Evolutionary conservation across 805 yeast species (phyloP), one percentile per base, ranked within the genome.

Genomic region (Wickerhamiella sergipiensis): DNA sequence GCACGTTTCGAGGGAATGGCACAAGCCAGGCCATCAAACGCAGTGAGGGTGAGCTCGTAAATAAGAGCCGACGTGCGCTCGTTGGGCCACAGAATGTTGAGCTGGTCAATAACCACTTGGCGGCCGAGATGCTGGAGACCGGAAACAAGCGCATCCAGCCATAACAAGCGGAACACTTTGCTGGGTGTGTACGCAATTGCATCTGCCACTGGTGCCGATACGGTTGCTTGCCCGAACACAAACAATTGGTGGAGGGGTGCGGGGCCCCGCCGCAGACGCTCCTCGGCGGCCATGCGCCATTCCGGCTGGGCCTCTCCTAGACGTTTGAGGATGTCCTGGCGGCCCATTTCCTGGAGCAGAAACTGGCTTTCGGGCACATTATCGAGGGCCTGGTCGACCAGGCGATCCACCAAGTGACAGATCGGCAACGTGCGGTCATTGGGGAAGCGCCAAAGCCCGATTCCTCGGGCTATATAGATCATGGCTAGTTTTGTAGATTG

Each of bases 1-100:
- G 7, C 23, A 3, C 39, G 36, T 9, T 17, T 13, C 3, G 38
- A 13, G 64, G 57, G 52, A 71, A 70, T 10, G 72, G 61, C 52
- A 54, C 68, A 61, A 52, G 72, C 59, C 55, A 68, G 60, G 50
- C 75, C 66, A 66, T 76, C 68, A 63, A 77, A 67, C 46, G 75
- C 64, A 52, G 75, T 53, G 55, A 73, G 60, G 51, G 75, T 52
- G 56, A 76, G 50, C 64, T 75, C 69, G 57, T 69, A 57, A 61
- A 71, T 22, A 6, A 65, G 47, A 1, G 60, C 55, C 2, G 53
- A 24, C 4, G 49, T 46, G 17, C 60, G 55, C 46, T 60, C 61
- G 24, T 54, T 56, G 23, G 62, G 62, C 63, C 63, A 60, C 42
- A 57, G 21, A 21, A 58, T 24, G 17, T 59, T 58, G 22, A 60